Evolutionary conservation across 306 rosid genomes (phyloP), one percentile per base, ranked within the genome.

Genomic region (Sphenostylis stenocarpa): DNA sequence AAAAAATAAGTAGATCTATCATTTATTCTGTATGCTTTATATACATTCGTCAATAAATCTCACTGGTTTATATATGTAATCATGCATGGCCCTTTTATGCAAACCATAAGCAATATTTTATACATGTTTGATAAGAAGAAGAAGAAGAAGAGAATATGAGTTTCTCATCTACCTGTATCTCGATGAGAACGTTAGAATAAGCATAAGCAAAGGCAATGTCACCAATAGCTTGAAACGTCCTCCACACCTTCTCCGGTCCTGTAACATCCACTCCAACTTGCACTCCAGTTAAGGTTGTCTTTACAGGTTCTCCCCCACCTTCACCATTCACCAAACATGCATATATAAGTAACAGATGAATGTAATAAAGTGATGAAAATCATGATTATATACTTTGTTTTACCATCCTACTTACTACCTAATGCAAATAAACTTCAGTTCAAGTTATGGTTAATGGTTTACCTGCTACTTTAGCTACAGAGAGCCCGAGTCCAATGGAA

Each of bases 131-230:
- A 44, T 19, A 26, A 55, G 1, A 13, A 51, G 2, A 26, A 55
- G 1, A 13, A 51, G 2, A 26, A 26, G 4, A 16, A 41, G 0
- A 76, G 47, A 41, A 41, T 2, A 41, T 11, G 15, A 41, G 16
- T 21, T 5, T 75, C 0, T 23, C 21, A 21, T 1, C 24, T 81
- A 84, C 99, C 98, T 96, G 99, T 17, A 96, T 96, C 84, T 96
- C 99, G 8, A 92, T 84, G 44, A 96, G 99, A 2, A 96, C 99
- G n/a, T 90, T 96, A 7, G 99, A 89, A 75, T 83, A 96, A 24
- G 97, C 94, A 65, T 96, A 96, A 68, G 99, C 99, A 6, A 96
- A 96, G 3, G 98, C 99, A 77, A 96, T 91, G 82, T 96, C 97
- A 55, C 99, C 99, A 38, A 92, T 87, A 53, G 99, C 97, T 85